Percentiles rank a stretch among this genome's conserved stretches.
Evolutionary conservation across 225 moss, liverwort and hornwort genomes (phyloP).

Genomic region (Polytrichum commune): DNA sequence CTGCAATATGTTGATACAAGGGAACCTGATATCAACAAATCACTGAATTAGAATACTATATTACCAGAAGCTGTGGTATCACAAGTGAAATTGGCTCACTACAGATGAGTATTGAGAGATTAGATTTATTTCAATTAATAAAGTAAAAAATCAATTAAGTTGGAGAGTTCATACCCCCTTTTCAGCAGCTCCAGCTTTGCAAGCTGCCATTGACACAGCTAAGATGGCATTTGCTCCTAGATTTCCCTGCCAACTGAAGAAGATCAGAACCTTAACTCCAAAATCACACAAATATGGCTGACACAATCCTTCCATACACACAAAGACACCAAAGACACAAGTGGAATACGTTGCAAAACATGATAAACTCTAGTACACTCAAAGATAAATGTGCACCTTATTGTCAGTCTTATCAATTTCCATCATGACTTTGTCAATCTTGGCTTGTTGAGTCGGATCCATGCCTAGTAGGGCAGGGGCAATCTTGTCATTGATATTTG

Average conservation of each 20-base stretch:
- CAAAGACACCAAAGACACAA: too few relatives aligned
- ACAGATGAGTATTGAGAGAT: too few relatives aligned
- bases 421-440: conserved; percentile 83
- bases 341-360: too few relatives aligned
- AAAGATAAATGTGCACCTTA: conserved; percentile 48
- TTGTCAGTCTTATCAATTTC: conserved; percentile 99
- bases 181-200: conserved; percentile 84
- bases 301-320: too few relatives aligned
- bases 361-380: too few relatives aligned
- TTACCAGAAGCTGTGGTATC: not conserved
- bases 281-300: too few relatives aligned
- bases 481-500: conserved; percentile 88
- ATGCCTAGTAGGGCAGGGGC: conserved; percentile 79
- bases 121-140: too few relatives aligned
- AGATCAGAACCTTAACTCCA: too few relatives aligned
- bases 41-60: not conserved
- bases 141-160: not conserved
- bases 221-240: conserved; percentile 94
- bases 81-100: too few relatives aligned
- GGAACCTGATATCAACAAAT: conserved; percentile 53
- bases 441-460: conserved; percentile 89
- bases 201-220: conserved; percentile 84
- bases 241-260: conserved; percentile 53
- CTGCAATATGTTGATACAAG: conserved; percentile 89
- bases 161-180: conserved; percentile 40